These are phyloP conservation scores for Solanum acaule DNA, from an alignment of 257 asterid species.

Conservation along the genomic window DNA sequence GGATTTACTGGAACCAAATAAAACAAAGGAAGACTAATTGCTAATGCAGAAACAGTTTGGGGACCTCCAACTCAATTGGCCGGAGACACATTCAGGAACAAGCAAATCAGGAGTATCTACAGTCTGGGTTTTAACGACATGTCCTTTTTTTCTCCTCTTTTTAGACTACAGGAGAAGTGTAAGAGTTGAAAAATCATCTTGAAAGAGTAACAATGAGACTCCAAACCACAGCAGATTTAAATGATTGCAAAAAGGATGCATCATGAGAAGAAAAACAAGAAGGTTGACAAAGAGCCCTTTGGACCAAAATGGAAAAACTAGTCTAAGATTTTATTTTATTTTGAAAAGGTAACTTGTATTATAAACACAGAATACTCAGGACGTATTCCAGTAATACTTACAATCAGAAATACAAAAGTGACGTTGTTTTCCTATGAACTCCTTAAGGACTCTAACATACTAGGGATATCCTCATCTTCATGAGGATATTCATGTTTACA, in stretches of 20 bases:
- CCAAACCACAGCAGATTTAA: background rate
- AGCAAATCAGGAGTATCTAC: background rate
- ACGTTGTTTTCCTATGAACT: no score
- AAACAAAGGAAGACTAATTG: background rate
- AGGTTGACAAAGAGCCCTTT: background rate
- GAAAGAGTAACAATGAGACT: background rate
- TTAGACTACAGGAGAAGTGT: background rate
- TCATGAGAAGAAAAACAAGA: background rate
- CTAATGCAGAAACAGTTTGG: background rate
- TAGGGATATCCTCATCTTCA: no score
- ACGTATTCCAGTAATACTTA: no score
- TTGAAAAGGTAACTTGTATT: no score
- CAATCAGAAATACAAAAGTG: no score
- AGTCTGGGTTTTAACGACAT: background rate
- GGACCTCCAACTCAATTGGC: background rate
- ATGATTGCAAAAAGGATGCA: background rate
- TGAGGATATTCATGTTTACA: no score
- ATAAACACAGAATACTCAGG: no score
- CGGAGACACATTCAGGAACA: background rate
- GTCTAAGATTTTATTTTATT: background rate
- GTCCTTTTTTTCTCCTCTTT: background rate
- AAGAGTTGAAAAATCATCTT: background rate
- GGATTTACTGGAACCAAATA: background rate
- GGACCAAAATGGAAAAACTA: background rate
- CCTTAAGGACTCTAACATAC: no score